Evolutionary conservation across 768 basidiomycete species (phyloP), one percentile per base, ranked within the genome.

Genomic region (Clavaria fumosa): DNA sequence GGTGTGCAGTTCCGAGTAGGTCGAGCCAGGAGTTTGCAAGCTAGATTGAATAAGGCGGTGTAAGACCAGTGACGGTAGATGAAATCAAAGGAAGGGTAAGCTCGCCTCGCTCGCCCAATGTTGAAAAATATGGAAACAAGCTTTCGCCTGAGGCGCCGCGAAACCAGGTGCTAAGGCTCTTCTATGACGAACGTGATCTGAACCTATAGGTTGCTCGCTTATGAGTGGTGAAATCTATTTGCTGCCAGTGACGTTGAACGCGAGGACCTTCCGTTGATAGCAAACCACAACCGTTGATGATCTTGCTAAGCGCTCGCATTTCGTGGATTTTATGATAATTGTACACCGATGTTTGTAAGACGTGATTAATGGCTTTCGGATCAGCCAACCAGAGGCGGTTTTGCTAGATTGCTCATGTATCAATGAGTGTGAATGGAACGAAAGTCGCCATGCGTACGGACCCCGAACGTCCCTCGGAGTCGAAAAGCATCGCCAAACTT

Each of bases 351-450:
- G 69, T 68, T 39, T 72, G 68, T 37, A 65, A 63, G 19, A 72
- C 66, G 45, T 72, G 66, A 44, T 71, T 67, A n/a, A 75, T 53
- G 3, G 71, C 69, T 49, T 71, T 71, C 1, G 69, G 70, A 41
- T 75, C 72, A 20, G 69, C 64, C 38, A 72, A 60, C 34, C 69
- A 51, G 23, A 75, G 52, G 14, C 67, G 62, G 47, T 72, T 66
- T 44, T 69, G 64, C 71, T 73, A 46, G 34, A 37, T 31, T 30
- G 39, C 28, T 4, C 23, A 21, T 42, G 9, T 20, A 34, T 34
- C 19, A 34, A 34, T 38, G n/a, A n/a, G 31, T 23, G 19, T 30
- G 23, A 37, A n/a, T 32, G 26, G 34, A 34, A 36, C 14, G 10
- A 5, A 31, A 21, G 23, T 10, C 14, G 28, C 35, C 22, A 31